Percentiles rank a stretch among this genome's conserved stretches.
Evolutionary conservation across 2,329 filamentous ascomycete genomes (phyloP).

Genomic region (Aspergillus intermedius): DNA sequence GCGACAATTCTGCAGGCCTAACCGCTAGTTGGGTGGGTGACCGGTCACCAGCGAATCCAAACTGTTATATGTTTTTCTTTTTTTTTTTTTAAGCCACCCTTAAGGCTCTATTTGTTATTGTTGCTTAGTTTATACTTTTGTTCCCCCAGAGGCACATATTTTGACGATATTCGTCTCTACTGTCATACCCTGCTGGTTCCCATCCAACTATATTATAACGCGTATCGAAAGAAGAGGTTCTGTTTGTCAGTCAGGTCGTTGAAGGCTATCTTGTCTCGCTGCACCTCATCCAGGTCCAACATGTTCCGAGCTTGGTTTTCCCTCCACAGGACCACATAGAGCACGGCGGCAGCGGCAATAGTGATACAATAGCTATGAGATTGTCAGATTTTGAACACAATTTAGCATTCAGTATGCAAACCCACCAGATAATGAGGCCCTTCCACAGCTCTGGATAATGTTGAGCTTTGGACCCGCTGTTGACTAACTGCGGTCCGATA

Average conservation of each 20-base stretch:
- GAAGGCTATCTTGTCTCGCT: conserved; percentile 60
- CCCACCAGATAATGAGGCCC: conserved; percentile 55
- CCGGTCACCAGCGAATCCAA: no score
- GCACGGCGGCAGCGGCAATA: conserved; percentile 48
- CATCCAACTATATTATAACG: conserved; percentile 27
- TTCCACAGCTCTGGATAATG: conserved; percentile 69
- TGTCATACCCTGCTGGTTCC: no score
- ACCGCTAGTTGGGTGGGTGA: no score
- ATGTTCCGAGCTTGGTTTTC: conserved; percentile 52
- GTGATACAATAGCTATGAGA: conserved; percentile 54
- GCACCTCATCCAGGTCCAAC: conserved; percentile 50
- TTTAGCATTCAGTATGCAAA: conserved; percentile 22
- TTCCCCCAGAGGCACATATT: no score
- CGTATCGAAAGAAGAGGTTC: conserved; percentile 62
- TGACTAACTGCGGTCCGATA: conserved; percentile 65
- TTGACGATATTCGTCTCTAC: no score
- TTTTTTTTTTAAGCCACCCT: no score
- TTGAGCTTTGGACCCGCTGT: conserved; percentile 55
- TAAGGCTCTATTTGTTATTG: no score
- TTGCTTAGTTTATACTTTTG: no score
- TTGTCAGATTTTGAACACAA: conserved; percentile 28
- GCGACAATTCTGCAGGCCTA: no score
- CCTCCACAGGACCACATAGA: conserved; percentile 54
- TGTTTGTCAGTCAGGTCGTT: conserved; percentile 63
- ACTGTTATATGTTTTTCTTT: no score